These are phyloP conservation scores for Striga hermonthica DNA, from an alignment of 305 asterid genomes.

Conservation along the genomic window DNA sequence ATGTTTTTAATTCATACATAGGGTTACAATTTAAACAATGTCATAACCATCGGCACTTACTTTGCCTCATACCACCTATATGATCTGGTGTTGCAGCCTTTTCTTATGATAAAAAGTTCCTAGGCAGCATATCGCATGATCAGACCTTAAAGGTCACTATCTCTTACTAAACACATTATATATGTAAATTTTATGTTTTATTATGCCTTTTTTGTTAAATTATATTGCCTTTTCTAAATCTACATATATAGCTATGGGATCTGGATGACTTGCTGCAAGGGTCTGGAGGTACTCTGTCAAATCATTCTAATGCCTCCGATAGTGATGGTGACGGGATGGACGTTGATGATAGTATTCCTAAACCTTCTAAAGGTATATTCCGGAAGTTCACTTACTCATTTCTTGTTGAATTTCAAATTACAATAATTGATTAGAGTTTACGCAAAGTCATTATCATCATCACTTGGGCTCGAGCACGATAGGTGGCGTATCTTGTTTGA, in stretches of 20 bases:
- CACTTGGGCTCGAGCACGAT: too few species aligned
- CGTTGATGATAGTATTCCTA: slow-evolving; percentile 50
- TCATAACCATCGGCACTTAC: slow-evolving; percentile 3
- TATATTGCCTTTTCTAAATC: too few species aligned
- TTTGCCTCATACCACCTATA: slow-evolving; percentile 11
- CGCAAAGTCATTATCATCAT: neutral
- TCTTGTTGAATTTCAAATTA: neutral
- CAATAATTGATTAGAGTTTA: slow-evolving; percentile 1
- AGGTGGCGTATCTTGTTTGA: too few species aligned
- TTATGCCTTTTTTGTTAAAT: too few species aligned
- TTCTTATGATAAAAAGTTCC: slow-evolving; percentile 80
- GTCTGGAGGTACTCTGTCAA: slow-evolving; percentile 38
- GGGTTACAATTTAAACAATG: slow-evolving; percentile 4
- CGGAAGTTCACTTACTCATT: neutral
- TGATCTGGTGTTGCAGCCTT: slow-evolving; percentile 54
- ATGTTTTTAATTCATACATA: neutral
- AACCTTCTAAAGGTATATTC: slow-evolving; percentile 65
- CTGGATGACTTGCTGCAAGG: slow-evolving; percentile 73
- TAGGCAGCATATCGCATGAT: slow-evolving; percentile 96
- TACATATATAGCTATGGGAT: slow-evolving; percentile 63
- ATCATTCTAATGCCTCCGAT: slow-evolving; percentile 46
- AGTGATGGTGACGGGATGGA: slow-evolving; percentile 79
- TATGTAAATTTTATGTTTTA: neutral
- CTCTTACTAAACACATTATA: neutral
- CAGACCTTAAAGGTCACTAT: slow-evolving; percentile 62